Conservation (phyloP, 768 basidiomycete genomes). For the Boletus pseudopeckii region DNA sequence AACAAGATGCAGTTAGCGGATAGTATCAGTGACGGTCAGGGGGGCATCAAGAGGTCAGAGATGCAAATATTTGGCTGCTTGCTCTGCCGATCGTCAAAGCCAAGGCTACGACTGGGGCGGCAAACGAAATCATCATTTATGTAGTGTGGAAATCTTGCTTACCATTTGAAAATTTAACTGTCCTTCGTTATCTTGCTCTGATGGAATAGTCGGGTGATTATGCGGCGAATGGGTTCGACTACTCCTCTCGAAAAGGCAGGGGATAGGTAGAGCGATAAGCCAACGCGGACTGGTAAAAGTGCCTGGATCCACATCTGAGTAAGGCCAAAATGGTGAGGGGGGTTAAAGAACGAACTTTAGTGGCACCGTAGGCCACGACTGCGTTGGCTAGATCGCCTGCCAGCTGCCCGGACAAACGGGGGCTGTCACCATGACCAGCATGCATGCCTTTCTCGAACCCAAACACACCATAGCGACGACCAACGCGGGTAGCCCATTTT, state of each 20-base stretch:
- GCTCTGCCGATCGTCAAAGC: slow-evolving; percentile 67
- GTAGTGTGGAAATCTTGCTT: slow-evolving; percentile 19
- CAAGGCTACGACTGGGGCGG: slow-evolving; percentile 72
- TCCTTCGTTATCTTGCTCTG: neutral
- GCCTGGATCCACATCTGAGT: slow-evolving; percentile 44
- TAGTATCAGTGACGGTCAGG: neutral
- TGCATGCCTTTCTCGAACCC: slow-evolving; percentile 59
- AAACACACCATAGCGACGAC: slow-evolving; percentile 75
- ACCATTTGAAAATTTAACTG: slow-evolving; percentile 15
- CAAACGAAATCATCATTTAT: slow-evolving; percentile 59
- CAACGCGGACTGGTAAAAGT: slow-evolving; percentile 69
- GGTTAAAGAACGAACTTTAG: slow-evolving; percentile 54
- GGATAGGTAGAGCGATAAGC: slow-evolving; percentile 64
- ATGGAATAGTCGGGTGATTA: slow-evolving; percentile 19
- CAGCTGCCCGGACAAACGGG: slow-evolving; percentile 37
- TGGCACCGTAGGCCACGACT: slow-evolving; percentile 74
- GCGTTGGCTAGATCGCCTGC: slow-evolving; percentile 82
- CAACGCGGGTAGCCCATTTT: slow-evolving; percentile 64
- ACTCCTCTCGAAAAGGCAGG: slow-evolving; percentile 67
- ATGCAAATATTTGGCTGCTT: slow-evolving; percentile 65
- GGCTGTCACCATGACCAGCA: slow-evolving; percentile 3
- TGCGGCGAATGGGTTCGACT: slow-evolving; percentile 57
- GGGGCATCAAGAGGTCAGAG: slow-evolving; percentile 41
- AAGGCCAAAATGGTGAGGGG: neutral
- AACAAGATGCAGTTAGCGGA: slow-evolving; percentile 10